Percentiles rank a stretch among this genome's conserved stretches.
phyloP scores from a whole-genome alignment of 108 stramenopile genomes.

The Stephanodiscus minutulus region DNA sequence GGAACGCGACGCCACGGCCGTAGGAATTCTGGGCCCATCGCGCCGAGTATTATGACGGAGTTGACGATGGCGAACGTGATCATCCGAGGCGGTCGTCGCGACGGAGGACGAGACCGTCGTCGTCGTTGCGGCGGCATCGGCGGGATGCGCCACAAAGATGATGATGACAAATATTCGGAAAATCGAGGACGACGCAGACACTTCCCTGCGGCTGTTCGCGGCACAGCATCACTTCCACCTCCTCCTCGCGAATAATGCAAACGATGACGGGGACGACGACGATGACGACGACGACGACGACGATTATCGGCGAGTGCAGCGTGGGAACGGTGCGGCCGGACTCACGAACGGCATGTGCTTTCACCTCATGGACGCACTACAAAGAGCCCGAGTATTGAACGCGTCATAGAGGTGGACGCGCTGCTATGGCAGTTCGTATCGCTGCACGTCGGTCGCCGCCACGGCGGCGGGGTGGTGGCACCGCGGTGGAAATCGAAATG shows the following conservation, averaged over 20 bases:
- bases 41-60: too few relatives aligned
- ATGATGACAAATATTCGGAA: too few relatives aligned
- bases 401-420: constrained; percentile 24
- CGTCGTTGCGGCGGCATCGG: neutral
- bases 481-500: too few relatives aligned
- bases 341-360: constrained; percentile 41
- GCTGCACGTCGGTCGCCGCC: constrained; percentile 7
- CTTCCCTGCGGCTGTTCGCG: constrained; percentile 21
- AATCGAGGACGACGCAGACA: constrained; percentile 28
- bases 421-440: constrained; percentile 32
- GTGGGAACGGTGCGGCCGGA: neutral
- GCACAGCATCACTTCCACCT: constrained; percentile 22
- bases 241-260: too few relatives aligned
- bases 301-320: too few relatives aligned
- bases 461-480: too few relatives aligned
- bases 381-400: constrained; percentile 28
- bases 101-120: neutral
- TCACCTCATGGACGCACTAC: constrained; percentile 42
- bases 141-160: neutral
- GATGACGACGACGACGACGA: neutral
- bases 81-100: too few relatives aligned
- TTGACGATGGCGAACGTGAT: too few relatives aligned
- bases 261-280: too few relatives aligned
- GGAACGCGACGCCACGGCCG: too few relatives aligned
- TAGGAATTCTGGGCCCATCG: too few relatives aligned